phyloP scores from a whole-genome alignment of 129 eudicot genomes.

The Chrysanthemum makinoi region DNA sequence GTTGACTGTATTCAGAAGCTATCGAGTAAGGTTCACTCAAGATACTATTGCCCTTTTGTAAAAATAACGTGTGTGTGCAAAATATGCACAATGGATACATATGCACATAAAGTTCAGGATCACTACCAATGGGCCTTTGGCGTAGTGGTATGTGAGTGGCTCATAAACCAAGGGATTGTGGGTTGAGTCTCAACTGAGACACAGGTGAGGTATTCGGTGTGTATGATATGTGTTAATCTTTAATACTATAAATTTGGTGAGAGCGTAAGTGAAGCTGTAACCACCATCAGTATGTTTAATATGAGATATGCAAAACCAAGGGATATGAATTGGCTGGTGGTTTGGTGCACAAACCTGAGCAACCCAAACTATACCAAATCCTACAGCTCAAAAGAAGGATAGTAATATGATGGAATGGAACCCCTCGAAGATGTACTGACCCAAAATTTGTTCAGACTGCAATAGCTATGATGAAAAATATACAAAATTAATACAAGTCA shows the following conservation, averaged over 20 bases:
- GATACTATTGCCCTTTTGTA: too few species aligned
- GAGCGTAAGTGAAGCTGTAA: neutral
- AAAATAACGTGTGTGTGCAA: too few species aligned
- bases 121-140: too few species aligned
- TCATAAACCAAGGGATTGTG: too few species aligned
- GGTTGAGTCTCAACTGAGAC: too few species aligned
- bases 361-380: constrained; percentile 7
- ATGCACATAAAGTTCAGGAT: too few species aligned
- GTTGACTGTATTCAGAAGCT: neutral
- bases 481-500: neutral
- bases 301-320: constrained; percentile 9
- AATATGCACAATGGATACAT: too few species aligned
- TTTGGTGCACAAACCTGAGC: constrained; percentile 8
- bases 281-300: constrained; percentile 5
- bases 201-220: too few species aligned
- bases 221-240: too few species aligned
- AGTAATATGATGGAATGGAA: neutral
- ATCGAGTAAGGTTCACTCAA: neutral
- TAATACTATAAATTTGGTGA: too few species aligned
- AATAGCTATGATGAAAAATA: constrained; percentile 14
- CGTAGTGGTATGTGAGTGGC: too few species aligned
- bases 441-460: neutral
- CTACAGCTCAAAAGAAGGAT: constrained; percentile 4
- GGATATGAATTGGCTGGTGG: neutral
- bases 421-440: constrained; percentile 3